A percentile compares a stretch with the other conserved stretches of the same genome.
These are phyloP conservation scores for Penicillium sp. DNA, from an alignment of 2,329 filamentous ascomycete species.

Conservation along the genomic window DNA sequence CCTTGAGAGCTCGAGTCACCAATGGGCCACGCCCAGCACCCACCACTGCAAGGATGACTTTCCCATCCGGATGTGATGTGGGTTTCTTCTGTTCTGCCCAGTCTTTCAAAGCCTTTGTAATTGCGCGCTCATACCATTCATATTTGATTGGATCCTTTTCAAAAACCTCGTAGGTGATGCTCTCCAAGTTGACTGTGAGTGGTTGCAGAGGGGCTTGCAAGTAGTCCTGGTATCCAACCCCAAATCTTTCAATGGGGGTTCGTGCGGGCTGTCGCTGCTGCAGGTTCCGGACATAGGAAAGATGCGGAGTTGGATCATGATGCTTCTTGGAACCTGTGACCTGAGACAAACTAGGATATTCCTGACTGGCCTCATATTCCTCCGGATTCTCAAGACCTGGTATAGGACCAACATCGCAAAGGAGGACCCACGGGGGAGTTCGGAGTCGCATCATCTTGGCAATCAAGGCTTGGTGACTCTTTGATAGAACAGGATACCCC, in stretches of 20 bases:
- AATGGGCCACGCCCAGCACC: conserved; percentile 89
- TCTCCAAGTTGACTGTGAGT: conserved; percentile 91
- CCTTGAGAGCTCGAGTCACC: conserved; percentile 77
- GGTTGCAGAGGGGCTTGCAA: conserved; percentile 92
- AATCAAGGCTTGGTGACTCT: conserved; percentile 53
- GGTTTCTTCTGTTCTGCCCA: conserved; percentile 69
- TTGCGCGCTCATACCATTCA: conserved; percentile 84
- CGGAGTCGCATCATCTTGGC: conserved; percentile 53
- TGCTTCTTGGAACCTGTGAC: conserved; percentile 50
- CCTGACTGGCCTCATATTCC: conserved; percentile 16
- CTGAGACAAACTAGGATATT: conserved; percentile 67
- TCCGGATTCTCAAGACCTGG: conserved; percentile 40
- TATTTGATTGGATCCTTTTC: conserved; percentile 99
- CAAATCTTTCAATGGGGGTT: conserved; percentile 59
- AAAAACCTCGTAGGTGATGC: conserved; percentile 96
- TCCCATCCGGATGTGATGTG: conserved; percentile 63
- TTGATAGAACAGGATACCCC: conserved; percentile 55
- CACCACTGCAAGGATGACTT: conserved; percentile 81
- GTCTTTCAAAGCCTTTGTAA: conserved; percentile 71
- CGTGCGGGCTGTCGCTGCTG: conserved; percentile 71
- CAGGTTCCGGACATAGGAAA: conserved; percentile 77
- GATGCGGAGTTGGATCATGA: conserved; percentile 57
- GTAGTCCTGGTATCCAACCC: conserved; percentile 80
- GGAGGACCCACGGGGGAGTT: conserved; percentile 54
- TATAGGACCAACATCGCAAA: conserved; percentile 54